A percentile compares a stretch with the other conserved stretches of the same genome.
Conservation (phyloP, 805 yeast genomes). For the Sugiyamaella valdiviana region DNA sequence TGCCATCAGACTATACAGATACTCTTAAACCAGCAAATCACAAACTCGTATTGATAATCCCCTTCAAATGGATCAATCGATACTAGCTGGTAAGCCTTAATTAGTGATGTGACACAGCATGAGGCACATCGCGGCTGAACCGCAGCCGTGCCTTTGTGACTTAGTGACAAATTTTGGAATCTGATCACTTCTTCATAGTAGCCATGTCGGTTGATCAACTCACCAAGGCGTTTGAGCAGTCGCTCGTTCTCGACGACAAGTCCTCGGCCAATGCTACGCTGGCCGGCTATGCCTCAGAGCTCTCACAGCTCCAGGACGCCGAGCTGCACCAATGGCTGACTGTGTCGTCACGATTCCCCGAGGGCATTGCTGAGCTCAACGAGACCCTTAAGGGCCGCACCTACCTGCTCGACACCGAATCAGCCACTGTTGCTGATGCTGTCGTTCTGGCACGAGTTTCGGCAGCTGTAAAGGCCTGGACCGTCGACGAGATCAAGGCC, state of each 20-base stretch:
- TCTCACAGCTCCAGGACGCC: conserved; percentile 52
- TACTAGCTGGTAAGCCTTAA: too few species aligned
- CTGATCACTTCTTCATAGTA: not conserved
- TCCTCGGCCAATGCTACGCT: conserved; percentile 18
- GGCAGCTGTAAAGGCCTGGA: conserved; percentile 54
- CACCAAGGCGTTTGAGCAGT: conserved; percentile 24
- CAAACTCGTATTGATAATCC: too few species aligned
- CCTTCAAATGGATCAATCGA: too few species aligned
- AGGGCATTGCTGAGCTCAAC: conserved; percentile 52
- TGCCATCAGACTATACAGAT: too few species aligned
- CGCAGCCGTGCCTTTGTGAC: not conserved
- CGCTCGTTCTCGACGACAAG: conserved; percentile 22
- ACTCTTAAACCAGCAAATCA: too few species aligned
- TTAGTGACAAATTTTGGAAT: not conserved
- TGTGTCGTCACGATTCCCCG: conserved; percentile 57
- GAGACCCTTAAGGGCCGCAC: conserved; percentile 61
- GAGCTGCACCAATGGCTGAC: conserved; percentile 74
- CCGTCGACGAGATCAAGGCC: conserved; percentile 50
- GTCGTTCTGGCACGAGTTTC: conserved; percentile 59
- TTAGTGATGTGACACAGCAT: too few species aligned
- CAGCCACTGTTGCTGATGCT: conserved; percentile 65
- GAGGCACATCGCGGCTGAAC: not conserved
- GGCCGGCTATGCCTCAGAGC: conserved; percentile 20
- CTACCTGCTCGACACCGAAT: conserved; percentile 48
- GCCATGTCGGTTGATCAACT: conserved; percentile 22